Conservation (phyloP, 179 eudicot species). For the Beta macrorhiza region DNA sequence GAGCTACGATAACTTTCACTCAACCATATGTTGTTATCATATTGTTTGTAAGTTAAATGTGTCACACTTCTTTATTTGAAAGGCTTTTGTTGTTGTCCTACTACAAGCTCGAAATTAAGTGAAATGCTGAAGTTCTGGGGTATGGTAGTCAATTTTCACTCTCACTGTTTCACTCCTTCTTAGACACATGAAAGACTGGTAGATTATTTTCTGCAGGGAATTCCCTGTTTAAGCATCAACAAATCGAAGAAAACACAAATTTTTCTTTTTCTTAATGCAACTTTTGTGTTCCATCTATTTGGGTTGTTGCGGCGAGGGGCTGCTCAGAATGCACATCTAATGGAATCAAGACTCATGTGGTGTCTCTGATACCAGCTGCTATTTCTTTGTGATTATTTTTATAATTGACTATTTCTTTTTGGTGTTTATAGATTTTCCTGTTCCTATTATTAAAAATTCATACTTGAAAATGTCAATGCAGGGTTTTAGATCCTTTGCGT, state of each 20-base stretch:
- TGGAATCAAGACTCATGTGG: neutral
- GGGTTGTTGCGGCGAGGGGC: neutral
- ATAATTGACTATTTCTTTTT: neutral
- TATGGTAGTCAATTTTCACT: neutral
- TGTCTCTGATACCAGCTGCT: neutral
- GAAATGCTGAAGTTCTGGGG: neutral
- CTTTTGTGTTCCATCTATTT: neutral
- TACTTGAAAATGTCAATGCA: slow-evolving; percentile 34
- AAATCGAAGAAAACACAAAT: neutral
- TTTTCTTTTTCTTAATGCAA: neutral
- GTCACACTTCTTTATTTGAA: neutral
- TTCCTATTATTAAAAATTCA: slow-evolving; percentile 13
- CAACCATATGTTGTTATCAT: neutral
- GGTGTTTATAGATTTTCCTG: neutral
- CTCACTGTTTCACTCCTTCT: neutral
- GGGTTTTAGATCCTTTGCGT: slow-evolving; percentile 97
- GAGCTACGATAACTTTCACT: too few species aligned
- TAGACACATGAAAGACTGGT: neutral
- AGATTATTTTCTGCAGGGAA: neutral
- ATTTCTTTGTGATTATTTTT: neutral
- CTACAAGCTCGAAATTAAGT: neutral
- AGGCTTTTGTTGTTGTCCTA: neutral
- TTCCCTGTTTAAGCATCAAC: neutral
- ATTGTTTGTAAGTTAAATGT: neutral
- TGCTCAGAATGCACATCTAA: neutral